phyloP scores from a whole-genome alignment of 2,329 filamentous ascomycete species.

The Pseudohalonectria lignicola region DNA sequence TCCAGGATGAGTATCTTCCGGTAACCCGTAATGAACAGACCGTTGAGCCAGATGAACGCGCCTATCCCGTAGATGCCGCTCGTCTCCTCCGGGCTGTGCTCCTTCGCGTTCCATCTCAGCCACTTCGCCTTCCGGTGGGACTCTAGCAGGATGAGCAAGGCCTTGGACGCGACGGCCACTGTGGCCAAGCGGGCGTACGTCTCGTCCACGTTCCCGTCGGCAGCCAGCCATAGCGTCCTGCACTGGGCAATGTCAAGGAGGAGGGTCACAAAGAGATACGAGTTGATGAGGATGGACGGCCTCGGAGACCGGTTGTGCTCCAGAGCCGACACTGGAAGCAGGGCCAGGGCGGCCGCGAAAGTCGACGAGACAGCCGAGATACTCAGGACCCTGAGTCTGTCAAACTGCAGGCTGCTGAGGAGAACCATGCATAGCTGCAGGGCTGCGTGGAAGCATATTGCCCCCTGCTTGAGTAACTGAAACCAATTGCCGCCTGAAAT shows the following conservation, averaged over 20 bases:
- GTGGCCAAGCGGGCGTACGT: conserved; percentile 19
- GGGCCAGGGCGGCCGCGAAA: too few relatives aligned
- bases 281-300: conserved; percentile 31
- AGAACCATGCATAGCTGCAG: neutral
- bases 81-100: conserved; percentile 24
- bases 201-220: conserved; percentile 6
- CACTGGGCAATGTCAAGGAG: conserved; percentile 31
- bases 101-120: conserved; percentile 24
- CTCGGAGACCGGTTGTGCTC: conserved; percentile 31
- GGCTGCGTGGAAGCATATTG: too few relatives aligned
- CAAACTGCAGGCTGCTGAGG: neutral
- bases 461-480: too few relatives aligned
- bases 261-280: conserved; percentile 31
- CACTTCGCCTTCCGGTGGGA: conserved; percentile 29
- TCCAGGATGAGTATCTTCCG: conserved; percentile 25
- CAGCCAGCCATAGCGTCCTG: conserved; percentile 28
- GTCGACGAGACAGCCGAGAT: too few relatives aligned
- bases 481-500: too few relatives aligned
- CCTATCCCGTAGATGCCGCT: conserved; percentile 34
- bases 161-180: conserved; percentile 25
- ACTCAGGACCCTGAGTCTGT: too few relatives aligned
- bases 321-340: neutral
- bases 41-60: conserved; percentile 43
- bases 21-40: conserved; percentile 38
- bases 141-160: conserved; percentile 30